Evolutionary conservation across 2,329 filamentous ascomycete species (phyloP).

Genomic region (Sporothrix mexicana): DNA sequence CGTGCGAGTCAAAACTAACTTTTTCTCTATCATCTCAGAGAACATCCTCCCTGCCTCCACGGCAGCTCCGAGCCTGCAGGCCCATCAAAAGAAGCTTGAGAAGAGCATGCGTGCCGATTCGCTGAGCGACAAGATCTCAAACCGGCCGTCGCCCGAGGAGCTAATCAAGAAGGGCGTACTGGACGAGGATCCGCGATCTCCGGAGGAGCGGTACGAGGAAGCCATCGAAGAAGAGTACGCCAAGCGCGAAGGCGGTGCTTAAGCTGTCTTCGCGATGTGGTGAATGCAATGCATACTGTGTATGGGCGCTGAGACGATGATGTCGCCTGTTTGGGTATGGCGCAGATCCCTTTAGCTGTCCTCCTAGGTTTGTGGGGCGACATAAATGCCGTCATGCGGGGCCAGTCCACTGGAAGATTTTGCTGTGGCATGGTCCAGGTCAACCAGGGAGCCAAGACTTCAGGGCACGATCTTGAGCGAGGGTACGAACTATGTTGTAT

Average conservation of each 20-base stretch:
- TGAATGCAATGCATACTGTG: neutral
- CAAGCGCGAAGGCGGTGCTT: conserved; percentile 67
- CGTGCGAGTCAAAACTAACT: neutral
- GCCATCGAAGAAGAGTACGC: conserved; percentile 69
- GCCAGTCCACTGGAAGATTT: neutral
- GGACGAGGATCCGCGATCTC: conserved; percentile 67
- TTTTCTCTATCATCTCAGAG: conserved; percentile 53
- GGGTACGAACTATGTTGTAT: no score
- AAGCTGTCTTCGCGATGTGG: neutral
- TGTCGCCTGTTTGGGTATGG: conserved; percentile 1
- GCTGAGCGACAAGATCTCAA: conserved; percentile 83
- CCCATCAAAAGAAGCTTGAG: conserved; percentile 82
- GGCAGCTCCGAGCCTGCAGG: conserved; percentile 78
- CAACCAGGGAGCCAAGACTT: no score
- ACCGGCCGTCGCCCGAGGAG: conserved; percentile 76
- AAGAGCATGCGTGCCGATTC: conserved; percentile 87
- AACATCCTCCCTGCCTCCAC: conserved; percentile 85
- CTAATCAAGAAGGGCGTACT: conserved; percentile 82
- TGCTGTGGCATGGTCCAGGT: no score
- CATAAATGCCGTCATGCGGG: conserved; percentile 7
- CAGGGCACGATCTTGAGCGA: no score
- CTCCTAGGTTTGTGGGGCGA: neutral
- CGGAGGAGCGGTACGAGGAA: conserved; percentile 63
- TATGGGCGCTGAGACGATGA: neutral
- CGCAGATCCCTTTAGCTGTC: conserved; percentile 4